Evolutionary conservation across 1,284 basidiomycete species (phyloP).

Genomic region (Blastosporella zonata): DNA sequence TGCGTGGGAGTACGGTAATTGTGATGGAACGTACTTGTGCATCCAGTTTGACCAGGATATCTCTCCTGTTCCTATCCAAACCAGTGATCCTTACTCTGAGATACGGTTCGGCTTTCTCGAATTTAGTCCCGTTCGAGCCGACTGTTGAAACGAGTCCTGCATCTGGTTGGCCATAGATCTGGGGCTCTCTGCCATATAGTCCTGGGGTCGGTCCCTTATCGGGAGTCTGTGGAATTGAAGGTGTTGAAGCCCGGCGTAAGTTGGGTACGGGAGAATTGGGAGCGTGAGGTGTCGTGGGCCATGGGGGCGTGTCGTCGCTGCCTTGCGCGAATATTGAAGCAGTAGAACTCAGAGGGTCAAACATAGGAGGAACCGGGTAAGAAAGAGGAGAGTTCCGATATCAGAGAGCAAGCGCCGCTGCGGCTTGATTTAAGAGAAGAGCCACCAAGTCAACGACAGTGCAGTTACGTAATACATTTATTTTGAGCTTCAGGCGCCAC

Average conservation of each 20-base stretch:
- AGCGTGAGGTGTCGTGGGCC: slow-evolving; percentile 59
- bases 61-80: slow-evolving; percentile 89
- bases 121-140: slow-evolving; percentile 62
- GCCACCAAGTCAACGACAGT: too few species aligned
- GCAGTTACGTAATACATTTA: too few species aligned
- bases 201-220: slow-evolving; percentile 51
- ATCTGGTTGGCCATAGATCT: slow-evolving; percentile 80
- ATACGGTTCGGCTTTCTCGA: slow-evolving; percentile 77
- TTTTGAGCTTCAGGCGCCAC: too few species aligned
- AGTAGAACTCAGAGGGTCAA: slow-evolving; percentile 52
- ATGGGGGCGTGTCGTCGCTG: slow-evolving; percentile 44
- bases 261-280: slow-evolving; percentile 51
- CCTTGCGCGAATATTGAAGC: slow-evolving; percentile 42
- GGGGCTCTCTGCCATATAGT: slow-evolving; percentile 71
- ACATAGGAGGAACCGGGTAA: slow-evolving; percentile 13
- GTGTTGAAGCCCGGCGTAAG: slow-evolving; percentile 45
- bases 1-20: neutral
- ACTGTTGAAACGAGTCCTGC: slow-evolving; percentile 73
- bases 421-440: too few species aligned
- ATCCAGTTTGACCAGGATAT: slow-evolving; percentile 89
- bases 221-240: slow-evolving; percentile 38
- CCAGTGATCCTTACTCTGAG: slow-evolving; percentile 85
- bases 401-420: neutral
- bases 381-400: neutral
- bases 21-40: slow-evolving; percentile 66